Percentiles rank a stretch among this genome's conserved stretches.
Evolutionary conservation across 2,329 filamentous ascomycete genomes (phyloP).

Genomic region (Drechslera avenae): DNA sequence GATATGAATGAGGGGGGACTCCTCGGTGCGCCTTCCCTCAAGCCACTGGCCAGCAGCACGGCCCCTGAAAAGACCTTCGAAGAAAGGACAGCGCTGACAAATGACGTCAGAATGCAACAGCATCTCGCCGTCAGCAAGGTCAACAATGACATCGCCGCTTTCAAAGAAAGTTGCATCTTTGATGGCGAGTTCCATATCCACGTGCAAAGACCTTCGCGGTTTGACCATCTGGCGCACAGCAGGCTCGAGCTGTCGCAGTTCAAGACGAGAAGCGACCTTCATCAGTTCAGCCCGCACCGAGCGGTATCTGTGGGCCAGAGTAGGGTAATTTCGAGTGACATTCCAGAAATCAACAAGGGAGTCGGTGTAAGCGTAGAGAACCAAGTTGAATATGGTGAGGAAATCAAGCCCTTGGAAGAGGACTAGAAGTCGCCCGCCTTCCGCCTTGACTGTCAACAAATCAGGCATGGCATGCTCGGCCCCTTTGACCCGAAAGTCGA

Average conservation of each 20-base stretch:
- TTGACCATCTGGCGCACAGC: constrained; percentile 76
- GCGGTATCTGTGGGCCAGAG: constrained; percentile 73
- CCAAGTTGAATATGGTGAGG: constrained; percentile 77
- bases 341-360: constrained; percentile 85
- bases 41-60: constrained; percentile 86
- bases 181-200: constrained; percentile 73
- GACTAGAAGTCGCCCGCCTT: constrained; percentile 61
- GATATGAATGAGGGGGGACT: constrained; percentile 64
- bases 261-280: constrained; percentile 75
- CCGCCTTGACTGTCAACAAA: constrained; percentile 61
- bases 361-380: constrained; percentile 82
- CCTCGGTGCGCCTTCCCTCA: constrained; percentile 64
- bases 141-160: constrained; percentile 77
- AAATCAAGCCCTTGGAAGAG: constrained; percentile 75
- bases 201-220: constrained; percentile 66
- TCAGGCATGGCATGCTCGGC: constrained; percentile 64
- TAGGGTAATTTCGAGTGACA: constrained; percentile 68
- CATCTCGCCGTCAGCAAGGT: constrained; percentile 74
- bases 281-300: constrained; percentile 85
- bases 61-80: constrained; percentile 87
- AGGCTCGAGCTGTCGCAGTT: constrained; percentile 73
- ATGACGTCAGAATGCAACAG: constrained; percentile 78
- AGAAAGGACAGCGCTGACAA: constrained; percentile 88
- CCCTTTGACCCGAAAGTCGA: constrained; percentile 62
- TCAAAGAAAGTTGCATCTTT: constrained; percentile 73